phyloP scores from a whole-genome alignment of 768 basidiomycete genomes.

The Udeniomyces megalosporus region DNA sequence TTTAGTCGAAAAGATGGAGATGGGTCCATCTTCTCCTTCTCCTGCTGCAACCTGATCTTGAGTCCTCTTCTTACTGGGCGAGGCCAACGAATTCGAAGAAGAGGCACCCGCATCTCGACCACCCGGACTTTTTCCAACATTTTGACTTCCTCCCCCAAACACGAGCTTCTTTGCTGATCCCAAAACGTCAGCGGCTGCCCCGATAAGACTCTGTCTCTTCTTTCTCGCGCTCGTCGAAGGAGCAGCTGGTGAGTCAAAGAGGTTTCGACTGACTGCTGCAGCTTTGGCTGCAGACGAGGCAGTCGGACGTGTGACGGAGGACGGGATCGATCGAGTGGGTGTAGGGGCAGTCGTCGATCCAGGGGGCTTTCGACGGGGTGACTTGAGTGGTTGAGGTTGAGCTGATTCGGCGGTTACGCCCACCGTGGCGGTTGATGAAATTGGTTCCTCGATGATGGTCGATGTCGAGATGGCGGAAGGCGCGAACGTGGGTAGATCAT shows the following conservation, averaged over 20 bases:
- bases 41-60: conserved; percentile 10
- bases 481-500: no score
- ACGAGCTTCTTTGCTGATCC: conserved; percentile 15
- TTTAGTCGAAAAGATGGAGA: conserved; percentile 9
- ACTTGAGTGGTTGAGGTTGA: neutral
- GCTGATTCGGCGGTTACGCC: neutral
- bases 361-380: neutral
- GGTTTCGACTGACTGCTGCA: conserved; percentile 19
- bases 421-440: no score
- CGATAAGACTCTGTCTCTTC: no score
- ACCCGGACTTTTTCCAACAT: no score
- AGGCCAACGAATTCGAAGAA: no score
- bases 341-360: neutral
- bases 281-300: conserved; percentile 22
- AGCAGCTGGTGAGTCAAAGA: conserved; percentile 26
- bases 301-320: conserved; percentile 24
- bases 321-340: conserved; percentile 5
- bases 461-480: neutral
- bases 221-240: no score
- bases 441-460: neutral
- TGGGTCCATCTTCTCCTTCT: conserved; percentile 14
- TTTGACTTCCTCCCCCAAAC: conserved; percentile 4
- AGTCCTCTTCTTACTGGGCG: conserved; percentile 3
- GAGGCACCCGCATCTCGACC: no score
- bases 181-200: neutral